These are phyloP conservation scores for Termitomyces sp. DNA, from an alignment of 768 basidiomycete genomes.

Conservation along the genomic window DNA sequence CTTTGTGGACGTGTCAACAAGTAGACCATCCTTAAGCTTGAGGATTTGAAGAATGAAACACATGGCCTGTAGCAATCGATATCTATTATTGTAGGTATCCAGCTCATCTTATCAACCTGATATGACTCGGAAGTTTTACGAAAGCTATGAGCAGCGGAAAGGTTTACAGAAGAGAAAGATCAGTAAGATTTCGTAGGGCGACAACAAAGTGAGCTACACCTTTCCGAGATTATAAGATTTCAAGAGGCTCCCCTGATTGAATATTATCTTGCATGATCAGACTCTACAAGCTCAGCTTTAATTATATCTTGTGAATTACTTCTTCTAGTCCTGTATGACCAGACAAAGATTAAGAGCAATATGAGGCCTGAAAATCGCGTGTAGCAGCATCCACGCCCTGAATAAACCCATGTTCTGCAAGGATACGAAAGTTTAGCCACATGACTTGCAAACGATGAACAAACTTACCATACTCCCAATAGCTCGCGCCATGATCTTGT, in stretches of 20 bases:
- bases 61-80: conserved; percentile 55
- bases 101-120: conserved; percentile 86
- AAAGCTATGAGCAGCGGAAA: conserved; percentile 96
- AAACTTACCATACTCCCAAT: conserved; percentile 65
- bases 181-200: background rate
- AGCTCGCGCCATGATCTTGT: conserved; percentile 36
- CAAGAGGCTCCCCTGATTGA: conserved; percentile 87
- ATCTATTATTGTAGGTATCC: background rate
- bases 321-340: no score
- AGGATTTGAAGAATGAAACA: conserved; percentile 51
- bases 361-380: conserved; percentile 26
- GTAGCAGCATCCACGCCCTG: conserved; percentile 47
- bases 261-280: conserved; percentile 98
- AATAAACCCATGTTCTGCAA: conserved; percentile 52
- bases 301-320: conserved; percentile 51
- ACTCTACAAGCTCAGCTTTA: conserved; percentile 91
- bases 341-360: conserved; percentile 15
- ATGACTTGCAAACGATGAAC: background rate
- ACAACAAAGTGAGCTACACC: conserved; percentile 55
- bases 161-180: conserved; percentile 58
- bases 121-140: conserved; percentile 93
- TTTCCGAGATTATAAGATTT: conserved; percentile 93
- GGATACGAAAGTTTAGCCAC: background rate
- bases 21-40: background rate
- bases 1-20: conserved; percentile 19